Evolutionary conservation across 768 basidiomycete species (phyloP).

Genomic region (Gelatoporia subvermispora): DNA sequence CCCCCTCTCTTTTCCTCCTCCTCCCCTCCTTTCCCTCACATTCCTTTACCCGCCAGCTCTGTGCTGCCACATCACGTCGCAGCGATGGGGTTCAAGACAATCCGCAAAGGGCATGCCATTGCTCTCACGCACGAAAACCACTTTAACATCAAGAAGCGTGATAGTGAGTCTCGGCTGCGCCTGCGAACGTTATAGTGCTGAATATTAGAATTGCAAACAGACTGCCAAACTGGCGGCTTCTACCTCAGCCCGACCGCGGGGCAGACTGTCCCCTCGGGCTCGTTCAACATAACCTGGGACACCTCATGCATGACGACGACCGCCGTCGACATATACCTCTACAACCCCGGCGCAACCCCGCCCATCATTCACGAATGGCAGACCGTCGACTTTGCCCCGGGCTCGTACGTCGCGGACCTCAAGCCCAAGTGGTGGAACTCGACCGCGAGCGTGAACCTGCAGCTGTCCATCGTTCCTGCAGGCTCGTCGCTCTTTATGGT

Average conservation of each 20-base stretch:
- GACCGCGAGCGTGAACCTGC: conserved; percentile 42
- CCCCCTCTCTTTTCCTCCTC: neutral
- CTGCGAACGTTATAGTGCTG: neutral
- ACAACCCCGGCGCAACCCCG: conserved; percentile 38
- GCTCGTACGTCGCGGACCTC: conserved; percentile 45
- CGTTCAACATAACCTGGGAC: conserved; percentile 62
- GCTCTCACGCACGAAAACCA: conserved; percentile 1
- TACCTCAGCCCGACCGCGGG: conserved; percentile 52
- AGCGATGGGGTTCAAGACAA: conserved; percentile 12
- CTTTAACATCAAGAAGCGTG: conserved; percentile 11
- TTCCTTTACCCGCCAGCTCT: conserved; percentile 9
- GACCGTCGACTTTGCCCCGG: conserved; percentile 42
- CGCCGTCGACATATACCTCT: conserved; percentile 65
- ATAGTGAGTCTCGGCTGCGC: conserved; percentile 6
- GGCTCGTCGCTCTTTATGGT: conserved; percentile 47
- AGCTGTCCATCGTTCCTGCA: conserved; percentile 53
- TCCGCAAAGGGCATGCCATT: conserved; percentile 11
- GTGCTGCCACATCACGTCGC: neutral
- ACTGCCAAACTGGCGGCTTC: conserved; percentile 55
- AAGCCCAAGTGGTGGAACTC: conserved; percentile 71
- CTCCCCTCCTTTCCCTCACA: conserved; percentile 7
- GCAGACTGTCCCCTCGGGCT: conserved; percentile 38
- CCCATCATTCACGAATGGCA: conserved; percentile 56
- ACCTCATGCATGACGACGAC: conserved; percentile 46
- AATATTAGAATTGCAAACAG: conserved; percentile 19